A percentile compares a stretch with the other conserved stretches of the same genome.
Evolutionary conservation across 1,284 basidiomycete genomes (phyloP).

Genomic region (Trametes sp.): DNA sequence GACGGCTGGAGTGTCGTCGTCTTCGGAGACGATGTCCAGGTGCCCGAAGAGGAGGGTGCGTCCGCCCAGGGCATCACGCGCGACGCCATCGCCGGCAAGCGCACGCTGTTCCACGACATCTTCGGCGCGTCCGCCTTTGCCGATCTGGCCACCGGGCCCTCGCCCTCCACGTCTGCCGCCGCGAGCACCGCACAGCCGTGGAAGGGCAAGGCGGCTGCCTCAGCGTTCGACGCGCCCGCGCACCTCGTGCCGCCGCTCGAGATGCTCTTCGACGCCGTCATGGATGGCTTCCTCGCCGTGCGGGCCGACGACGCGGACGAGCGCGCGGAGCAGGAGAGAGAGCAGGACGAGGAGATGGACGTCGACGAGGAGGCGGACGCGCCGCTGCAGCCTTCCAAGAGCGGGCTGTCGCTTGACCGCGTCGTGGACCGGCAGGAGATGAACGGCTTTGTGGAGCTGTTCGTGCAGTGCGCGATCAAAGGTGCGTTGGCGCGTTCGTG

Average conservation of each 20-base stretch:
- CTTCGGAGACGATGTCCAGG: conserved; percentile 63
- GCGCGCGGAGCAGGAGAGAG: conserved; percentile 35
- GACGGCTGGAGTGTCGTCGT: conserved; percentile 67
- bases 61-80: conserved; percentile 53
- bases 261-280: conserved; percentile 76
- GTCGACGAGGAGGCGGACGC: conserved; percentile 50
- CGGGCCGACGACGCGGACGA: conserved; percentile 34
- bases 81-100: conserved; percentile 44
- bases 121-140: conserved; percentile 76
- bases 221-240: conserved; percentile 76
- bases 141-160: conserved; percentile 37
- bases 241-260: conserved; percentile 85
- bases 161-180: conserved; percentile 30
- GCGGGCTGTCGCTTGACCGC: conserved; percentile 42
- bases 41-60: conserved; percentile 50
- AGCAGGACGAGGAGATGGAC: conserved; percentile 52
- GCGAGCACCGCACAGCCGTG: conserved; percentile 39
- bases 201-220: conserved; percentile 51
- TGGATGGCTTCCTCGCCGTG: conserved; percentile 67
- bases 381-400: conserved; percentile 35
- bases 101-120: conserved; percentile 85
- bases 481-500: conserved; percentile 42
- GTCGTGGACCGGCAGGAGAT: conserved; percentile 56
- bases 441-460: conserved; percentile 55
- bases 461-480: conserved; percentile 54